These are phyloP conservation scores for Quercus phellos DNA, from an alignment of 331 rosid species.

Conservation along the genomic window DNA sequence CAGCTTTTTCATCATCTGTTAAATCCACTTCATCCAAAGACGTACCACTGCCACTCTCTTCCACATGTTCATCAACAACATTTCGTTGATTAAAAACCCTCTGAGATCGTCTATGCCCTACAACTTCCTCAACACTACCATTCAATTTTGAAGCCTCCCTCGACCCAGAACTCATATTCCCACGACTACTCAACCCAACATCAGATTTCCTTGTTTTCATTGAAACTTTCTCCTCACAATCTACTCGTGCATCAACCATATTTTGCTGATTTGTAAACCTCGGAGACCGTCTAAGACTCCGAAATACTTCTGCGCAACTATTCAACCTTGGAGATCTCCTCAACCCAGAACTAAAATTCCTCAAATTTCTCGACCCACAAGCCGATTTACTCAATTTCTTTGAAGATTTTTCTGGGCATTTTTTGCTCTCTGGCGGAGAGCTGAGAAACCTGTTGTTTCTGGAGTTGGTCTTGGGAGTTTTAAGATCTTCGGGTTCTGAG, in stretches of 20 bases:
- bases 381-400: background rate
- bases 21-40: background rate
- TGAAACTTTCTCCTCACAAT: background rate
- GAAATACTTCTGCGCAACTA: constrained; percentile 13
- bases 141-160: constrained; percentile 5
- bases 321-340: constrained; percentile 31
- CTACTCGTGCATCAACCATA: background rate
- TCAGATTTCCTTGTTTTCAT: constrained; percentile 12
- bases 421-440: background rate
- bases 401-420: background rate
- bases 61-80: background rate
- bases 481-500: constrained; percentile 2
- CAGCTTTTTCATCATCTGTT: constrained; percentile 6
- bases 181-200: background rate
- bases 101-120: constrained; percentile 20
- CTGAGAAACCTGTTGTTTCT: constrained; percentile 2
- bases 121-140: constrained; percentile 4
- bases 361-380: constrained; percentile 1
- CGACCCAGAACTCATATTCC: constrained; percentile 9
- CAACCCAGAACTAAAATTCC: background rate
- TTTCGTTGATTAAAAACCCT: constrained; percentile 6
- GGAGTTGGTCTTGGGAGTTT: constrained; percentile 8
- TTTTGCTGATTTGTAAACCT: constrained; percentile 25
- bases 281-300: constrained; percentile 36
- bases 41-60: background rate